These are phyloP conservation scores for Neoascochyta sp. DNA, from an alignment of 2,329 filamentous ascomycete genomes.

Conservation along the genomic window DNA sequence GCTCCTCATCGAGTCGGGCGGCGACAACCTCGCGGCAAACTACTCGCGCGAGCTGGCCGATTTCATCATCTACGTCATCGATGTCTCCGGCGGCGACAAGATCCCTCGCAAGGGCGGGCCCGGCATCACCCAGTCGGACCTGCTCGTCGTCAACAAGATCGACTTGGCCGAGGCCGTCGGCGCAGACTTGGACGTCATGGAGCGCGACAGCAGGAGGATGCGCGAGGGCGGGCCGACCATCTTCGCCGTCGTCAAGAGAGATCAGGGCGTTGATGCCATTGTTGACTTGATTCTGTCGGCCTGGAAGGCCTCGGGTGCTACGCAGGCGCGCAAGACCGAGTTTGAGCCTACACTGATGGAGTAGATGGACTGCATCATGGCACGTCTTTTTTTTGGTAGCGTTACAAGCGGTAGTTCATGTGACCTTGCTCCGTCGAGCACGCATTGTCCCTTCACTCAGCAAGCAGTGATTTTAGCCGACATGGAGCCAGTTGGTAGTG, in stretches of 20 bases:
- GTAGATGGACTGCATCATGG: no score
- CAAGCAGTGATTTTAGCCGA: no score
- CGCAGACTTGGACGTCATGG: slow-evolving; percentile 89
- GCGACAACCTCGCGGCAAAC: slow-evolving; percentile 95
- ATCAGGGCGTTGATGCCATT: slow-evolving; percentile 79
- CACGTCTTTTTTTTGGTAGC: no score
- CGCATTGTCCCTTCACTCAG: no score
- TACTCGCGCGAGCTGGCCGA: slow-evolving; percentile 93
- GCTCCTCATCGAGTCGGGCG: slow-evolving; percentile 90
- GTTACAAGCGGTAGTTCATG: no score
- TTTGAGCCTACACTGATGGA: slow-evolving; percentile 35
- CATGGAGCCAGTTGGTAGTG: no score
- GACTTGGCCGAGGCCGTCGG: slow-evolving; percentile 88
- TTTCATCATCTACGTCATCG: slow-evolving; percentile 98
- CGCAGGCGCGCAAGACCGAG: slow-evolving; percentile 34
- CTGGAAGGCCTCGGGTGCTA: slow-evolving; percentile 84
- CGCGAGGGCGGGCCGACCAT: slow-evolving; percentile 90
- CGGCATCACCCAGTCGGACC: slow-evolving; percentile 92
- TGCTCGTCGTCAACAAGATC: slow-evolving; percentile 95
- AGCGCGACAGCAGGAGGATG: slow-evolving; percentile 90
- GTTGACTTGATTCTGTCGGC: slow-evolving; percentile 83
- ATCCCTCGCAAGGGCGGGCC: slow-evolving; percentile 93
- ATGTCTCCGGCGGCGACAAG: slow-evolving; percentile 95
- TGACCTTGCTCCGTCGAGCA: no score
- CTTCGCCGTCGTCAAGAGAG: slow-evolving; percentile 95